Evolutionary conservation across 345 rosid species (phyloP).

Genomic region (Angophora floribunda): DNA sequence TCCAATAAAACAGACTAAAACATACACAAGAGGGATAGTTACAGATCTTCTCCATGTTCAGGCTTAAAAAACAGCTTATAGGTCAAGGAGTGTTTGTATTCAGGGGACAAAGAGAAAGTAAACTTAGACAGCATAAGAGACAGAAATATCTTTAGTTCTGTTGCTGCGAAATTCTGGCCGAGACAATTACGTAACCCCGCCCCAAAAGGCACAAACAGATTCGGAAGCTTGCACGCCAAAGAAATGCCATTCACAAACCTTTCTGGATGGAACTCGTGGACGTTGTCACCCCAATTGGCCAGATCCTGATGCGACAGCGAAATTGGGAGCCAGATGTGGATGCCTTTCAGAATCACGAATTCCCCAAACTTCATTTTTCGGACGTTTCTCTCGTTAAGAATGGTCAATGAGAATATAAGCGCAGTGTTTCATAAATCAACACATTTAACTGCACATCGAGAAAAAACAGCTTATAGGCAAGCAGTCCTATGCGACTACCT

Average conservation of each 20-base stretch:
- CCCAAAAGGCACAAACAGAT: conserved; percentile 8
- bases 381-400: neutral
- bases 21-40: neutral
- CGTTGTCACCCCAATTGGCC: conserved; percentile 12
- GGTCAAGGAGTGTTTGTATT: conserved; percentile 2
- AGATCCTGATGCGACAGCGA: conserved; percentile 4
- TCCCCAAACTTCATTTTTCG: conserved; percentile 11
- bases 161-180: conserved; percentile 12
- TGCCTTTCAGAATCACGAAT: conserved; percentile 7
- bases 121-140: conserved; percentile 11
- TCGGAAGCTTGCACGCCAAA: neutral
- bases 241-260: conserved; percentile 12
- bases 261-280: conserved; percentile 7
- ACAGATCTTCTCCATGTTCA: neutral
- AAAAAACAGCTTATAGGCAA: neutral
- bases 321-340: conserved; percentile 6
- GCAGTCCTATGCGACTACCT: neutral
- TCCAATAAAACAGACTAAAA: neutral
- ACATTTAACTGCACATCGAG: conserved; percentile 6
- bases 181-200: neutral
- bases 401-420: conserved; percentile 6
- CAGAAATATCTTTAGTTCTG: conserved; percentile 10
- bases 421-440: conserved; percentile 21
- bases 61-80: conserved; percentile 10
- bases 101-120: conserved; percentile 3